Conservation (phyloP, 2,329 filamentous ascomycete genomes). For the Cordyceps javanica region DNA sequence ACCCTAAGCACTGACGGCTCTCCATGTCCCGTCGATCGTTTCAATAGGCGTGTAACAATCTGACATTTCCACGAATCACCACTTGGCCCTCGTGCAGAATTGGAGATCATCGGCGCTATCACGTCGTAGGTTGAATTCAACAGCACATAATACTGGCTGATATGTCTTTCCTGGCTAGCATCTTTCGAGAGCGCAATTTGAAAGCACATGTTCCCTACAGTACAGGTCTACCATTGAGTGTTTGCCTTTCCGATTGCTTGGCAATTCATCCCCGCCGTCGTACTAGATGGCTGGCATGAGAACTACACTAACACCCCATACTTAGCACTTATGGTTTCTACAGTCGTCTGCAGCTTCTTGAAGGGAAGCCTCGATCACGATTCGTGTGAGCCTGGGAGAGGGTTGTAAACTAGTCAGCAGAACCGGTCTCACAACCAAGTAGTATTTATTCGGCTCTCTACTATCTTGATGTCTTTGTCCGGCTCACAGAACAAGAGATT, state of each 20-base stretch:
- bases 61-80: conserved; percentile 8
- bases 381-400: neutral
- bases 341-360: neutral
- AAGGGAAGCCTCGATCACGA: neutral
- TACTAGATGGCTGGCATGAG: no score
- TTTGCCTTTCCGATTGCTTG: no score
- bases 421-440: neutral
- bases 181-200: no score
- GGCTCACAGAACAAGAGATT: neutral
- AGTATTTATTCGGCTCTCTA: neutral
- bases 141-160: neutral
- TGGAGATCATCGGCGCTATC: neutral
- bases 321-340: no score
- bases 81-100: neutral
- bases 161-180: neutral
- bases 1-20: neutral
- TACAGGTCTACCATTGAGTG: no score
- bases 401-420: neutral
- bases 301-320: no score
- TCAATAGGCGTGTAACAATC: no score
- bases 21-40: neutral
- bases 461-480: neutral
- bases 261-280: no score
- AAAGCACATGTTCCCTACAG: no score
- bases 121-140: neutral